Evolutionary conservation across 768 basidiomycete species (phyloP).

Genomic region (Macrolepiota fuliginosa): DNA sequence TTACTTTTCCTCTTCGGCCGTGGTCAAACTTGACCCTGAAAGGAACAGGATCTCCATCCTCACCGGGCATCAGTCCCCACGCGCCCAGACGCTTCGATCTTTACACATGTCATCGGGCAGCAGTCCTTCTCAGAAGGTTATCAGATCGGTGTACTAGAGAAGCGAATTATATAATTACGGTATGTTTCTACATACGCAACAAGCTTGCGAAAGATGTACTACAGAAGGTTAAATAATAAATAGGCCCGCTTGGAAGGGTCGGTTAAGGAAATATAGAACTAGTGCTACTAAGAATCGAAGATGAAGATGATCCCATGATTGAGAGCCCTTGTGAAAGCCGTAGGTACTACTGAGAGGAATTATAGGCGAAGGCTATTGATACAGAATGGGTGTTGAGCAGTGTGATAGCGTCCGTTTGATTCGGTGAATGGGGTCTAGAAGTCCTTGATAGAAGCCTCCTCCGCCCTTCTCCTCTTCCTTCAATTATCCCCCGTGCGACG

Average conservation of each 20-base stretch:
- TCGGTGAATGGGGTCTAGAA: slow-evolving; percentile 26
- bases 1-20: neutral
- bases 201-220: neutral
- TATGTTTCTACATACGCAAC: slow-evolving; percentile 11
- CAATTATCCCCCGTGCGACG: slow-evolving; percentile 2
- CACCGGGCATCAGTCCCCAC: slow-evolving; percentile 4
- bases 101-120: neutral
- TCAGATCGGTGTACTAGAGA: slow-evolving; percentile 5
- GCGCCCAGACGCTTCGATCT: slow-evolving; percentile 3
- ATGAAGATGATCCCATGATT: neutral
- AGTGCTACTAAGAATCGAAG: neutral
- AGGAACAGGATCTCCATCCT: slow-evolving; percentile 10
- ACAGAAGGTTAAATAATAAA: slow-evolving; percentile 5
- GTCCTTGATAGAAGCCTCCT: slow-evolving; percentile 19
- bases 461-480: neutral
- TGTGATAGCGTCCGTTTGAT: slow-evolving; percentile 23
- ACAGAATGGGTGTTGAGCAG: slow-evolving; percentile 17
- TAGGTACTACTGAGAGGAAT: neutral
- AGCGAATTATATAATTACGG: slow-evolving; percentile 8
- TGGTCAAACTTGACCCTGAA: neutral
- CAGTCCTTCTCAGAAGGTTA: slow-evolving; percentile 1
- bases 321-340: neutral
- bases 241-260: neutral
- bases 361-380: slow-evolving; percentile 19
- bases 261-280: neutral